These are phyloP conservation scores for Annona squamosa DNA, from an alignment of 164 flowering plant genomes.

Conservation along the genomic window DNA sequence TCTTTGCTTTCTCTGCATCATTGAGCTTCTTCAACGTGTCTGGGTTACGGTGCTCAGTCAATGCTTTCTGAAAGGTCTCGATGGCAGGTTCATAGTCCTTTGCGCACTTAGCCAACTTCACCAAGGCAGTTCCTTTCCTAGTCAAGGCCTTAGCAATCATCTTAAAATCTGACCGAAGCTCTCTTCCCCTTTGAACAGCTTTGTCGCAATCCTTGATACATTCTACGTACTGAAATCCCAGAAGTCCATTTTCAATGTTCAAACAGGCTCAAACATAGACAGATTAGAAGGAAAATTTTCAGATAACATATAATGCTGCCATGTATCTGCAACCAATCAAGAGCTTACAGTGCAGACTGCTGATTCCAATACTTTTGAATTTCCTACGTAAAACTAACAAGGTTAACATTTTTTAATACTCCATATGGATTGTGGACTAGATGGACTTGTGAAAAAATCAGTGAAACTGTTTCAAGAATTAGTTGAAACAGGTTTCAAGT, in stretches of 20 bases:
- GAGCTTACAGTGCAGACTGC: no score
- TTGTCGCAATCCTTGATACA: slow-evolving; percentile 92
- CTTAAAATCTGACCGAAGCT: slow-evolving; percentile 84
- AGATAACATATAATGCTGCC: no score
- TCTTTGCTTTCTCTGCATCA: slow-evolving; percentile 95
- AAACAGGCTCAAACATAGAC: no score
- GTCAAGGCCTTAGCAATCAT: slow-evolving; percentile 94
- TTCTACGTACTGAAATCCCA: slow-evolving; percentile 64
- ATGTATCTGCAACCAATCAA: no score
- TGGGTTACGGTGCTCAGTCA: slow-evolving; percentile 94
- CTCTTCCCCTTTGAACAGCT: slow-evolving; percentile 97
- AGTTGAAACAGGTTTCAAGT: no score
- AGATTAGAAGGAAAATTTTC: no score
- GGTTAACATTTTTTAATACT: no score
- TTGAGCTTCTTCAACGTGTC: slow-evolving; percentile 87
- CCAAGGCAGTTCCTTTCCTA: slow-evolving; percentile 86
- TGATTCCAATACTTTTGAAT: no score
- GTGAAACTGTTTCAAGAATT: no score
- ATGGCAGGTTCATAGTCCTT: slow-evolving; percentile 87
- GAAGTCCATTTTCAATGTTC: background rate
- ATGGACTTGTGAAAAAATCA: no score
- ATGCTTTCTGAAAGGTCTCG: slow-evolving; percentile 90
- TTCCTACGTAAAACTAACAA: no score
- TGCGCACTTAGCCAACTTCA: slow-evolving; percentile 82
- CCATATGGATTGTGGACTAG: no score